These are phyloP conservation scores for Ensete glaucum DNA, from an alignment of 176 grass and related monocot species.

Conservation along the genomic window DNA sequence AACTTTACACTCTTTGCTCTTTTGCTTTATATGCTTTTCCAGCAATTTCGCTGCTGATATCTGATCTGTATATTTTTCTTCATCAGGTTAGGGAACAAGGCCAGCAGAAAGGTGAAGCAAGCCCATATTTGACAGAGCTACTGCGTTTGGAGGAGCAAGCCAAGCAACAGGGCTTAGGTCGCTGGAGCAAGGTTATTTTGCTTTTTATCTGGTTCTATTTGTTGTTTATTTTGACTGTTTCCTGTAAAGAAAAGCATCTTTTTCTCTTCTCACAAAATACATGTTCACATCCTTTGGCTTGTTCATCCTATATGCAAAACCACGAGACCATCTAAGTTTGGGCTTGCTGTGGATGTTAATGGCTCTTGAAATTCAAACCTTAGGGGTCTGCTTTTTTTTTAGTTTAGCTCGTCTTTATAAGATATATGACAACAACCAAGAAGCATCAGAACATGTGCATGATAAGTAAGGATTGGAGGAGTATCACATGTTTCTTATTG, in stretches of 20 bases:
- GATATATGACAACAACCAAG: not conserved
- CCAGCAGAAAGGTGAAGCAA: slow-evolving; percentile 60
- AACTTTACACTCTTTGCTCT: not conserved
- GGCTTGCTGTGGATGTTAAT: not conserved
- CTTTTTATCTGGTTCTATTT: slow-evolving; percentile 4
- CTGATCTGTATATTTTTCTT: not conserved
- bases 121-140: slow-evolving; percentile 51
- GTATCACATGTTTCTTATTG: slow-evolving; percentile 21
- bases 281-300: not conserved
- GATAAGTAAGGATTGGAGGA: not conserved
- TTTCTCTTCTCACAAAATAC: not conserved
- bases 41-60: not conserved
- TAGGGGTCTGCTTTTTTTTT: not conserved
- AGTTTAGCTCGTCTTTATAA: not conserved
- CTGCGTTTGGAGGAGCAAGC: slow-evolving; percentile 69
- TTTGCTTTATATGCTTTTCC: not conserved
- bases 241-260: not conserved
- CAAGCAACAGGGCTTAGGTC: slow-evolving; percentile 82
- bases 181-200: slow-evolving; percentile 74
- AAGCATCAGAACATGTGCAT: not conserved
- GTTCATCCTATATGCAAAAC: too few species aligned
- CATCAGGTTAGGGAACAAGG: slow-evolving; percentile 70
- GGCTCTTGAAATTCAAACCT: not conserved
- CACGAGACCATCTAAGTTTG: too few species aligned
- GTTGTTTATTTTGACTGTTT: not conserved